Evolutionary conservation across 169 alveolate genomes (phyloP), one percentile per base, ranked within the genome.

Genomic region (Eimeria acervulina): DNA sequence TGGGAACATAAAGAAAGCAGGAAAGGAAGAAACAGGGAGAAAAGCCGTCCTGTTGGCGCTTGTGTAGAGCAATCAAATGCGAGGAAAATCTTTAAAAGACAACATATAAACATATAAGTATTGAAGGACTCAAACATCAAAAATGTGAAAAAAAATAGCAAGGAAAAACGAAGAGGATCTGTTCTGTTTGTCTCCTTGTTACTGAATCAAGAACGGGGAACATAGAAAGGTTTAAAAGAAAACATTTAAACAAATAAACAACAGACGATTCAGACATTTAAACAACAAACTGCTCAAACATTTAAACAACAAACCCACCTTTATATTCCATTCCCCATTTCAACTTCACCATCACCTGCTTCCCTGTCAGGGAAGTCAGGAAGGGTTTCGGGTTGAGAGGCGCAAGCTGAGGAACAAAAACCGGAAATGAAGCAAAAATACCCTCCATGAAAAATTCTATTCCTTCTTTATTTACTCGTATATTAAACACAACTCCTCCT

Each of bases 281-380:
- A 17, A 31, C 23, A 12, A 51, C 19, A 17, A 81, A 28, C 90
- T 66, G n/a, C 74, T 55, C 36, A 51, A 90, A 38, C 81, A 47
- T 85, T 12, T 44, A 36, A 0, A 88, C 17, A 44, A 12, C 31
- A 40, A 19, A 23, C 95, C 94, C 85, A 90, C 99, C 99, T 95
- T 98, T 99, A 96, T 99, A 99, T 87, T 98, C 99, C 98, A 99
- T 98, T 21, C 99, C 99, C 99, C 99, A 98, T 97, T 98, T 98
- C 47, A 99, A 97, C 96, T 98, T 98, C 74, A 98, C 99, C 90
- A 98, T 97, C 23, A 98, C 99, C 72, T 95, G 96, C 95, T 98
- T 98, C 40, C 99, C 99, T 28, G 99, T 97, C 76, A 98, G 98
- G 59, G 98, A 98, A 61, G 98, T 97, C 59, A 98, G 97, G 97